phyloP scores from a whole-genome alignment of 148 eudicot genomes.

The Rhododendron molle region DNA sequence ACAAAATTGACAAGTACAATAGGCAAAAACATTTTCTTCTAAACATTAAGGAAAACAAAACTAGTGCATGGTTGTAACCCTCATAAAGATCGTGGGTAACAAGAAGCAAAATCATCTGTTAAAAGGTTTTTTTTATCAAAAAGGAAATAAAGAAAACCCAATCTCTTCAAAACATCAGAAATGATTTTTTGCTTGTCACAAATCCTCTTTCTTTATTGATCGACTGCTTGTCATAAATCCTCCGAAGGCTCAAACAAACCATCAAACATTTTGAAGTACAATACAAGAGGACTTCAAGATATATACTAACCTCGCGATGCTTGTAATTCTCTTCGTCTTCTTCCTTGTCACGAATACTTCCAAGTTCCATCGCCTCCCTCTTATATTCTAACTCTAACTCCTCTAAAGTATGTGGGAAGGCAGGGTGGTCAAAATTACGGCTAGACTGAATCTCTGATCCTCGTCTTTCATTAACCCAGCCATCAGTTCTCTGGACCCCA shows the following conservation, averaged over 20 bases:
- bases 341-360: slow-evolving; percentile 71
- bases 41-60: slow-evolving; percentile 2
- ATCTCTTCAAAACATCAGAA: neutral
- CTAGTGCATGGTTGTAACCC: neutral
- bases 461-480: slow-evolving; percentile 65
- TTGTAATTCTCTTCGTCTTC: slow-evolving; percentile 83
- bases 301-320: slow-evolving; percentile 79
- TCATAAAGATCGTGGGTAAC: neutral
- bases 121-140: neutral
- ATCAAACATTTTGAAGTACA: neutral
- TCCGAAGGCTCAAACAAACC: neutral
- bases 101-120: neutral
- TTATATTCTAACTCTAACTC: slow-evolving; percentile 76
- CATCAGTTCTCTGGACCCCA: slow-evolving; percentile 52
- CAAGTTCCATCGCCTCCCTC: slow-evolving; percentile 76
- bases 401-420: slow-evolving; percentile 59
- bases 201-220: neutral
- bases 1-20: neutral
- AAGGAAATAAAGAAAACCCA: neutral
- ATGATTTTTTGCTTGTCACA: neutral
- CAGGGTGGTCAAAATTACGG: slow-evolving; percentile 44
- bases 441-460: slow-evolving; percentile 46
- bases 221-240: neutral
- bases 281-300: neutral
- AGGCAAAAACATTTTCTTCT: neutral